Evolutionary conservation across 768 basidiomycete genomes (phyloP), one percentile per base, ranked within the genome.

Genomic region (Rhodotorula toruloides): DNA sequence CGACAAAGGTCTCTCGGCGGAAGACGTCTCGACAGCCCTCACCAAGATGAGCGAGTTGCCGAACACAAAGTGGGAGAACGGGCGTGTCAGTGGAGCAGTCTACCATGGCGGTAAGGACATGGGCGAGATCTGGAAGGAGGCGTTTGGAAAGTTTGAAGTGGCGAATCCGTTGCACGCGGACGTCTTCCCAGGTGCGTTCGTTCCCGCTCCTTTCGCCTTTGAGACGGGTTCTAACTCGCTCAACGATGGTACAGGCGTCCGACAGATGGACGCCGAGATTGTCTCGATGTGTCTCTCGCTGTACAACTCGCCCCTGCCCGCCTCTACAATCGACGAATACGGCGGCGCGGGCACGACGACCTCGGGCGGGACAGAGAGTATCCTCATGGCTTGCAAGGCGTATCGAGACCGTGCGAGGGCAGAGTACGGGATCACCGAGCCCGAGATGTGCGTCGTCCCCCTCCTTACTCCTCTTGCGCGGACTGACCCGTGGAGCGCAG

Each of bases 251-350:
- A 17, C 54, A 77, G 87, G 89, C 0, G 79, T 96, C 17, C 83
- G 94, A 54, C 92, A 94, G 79, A 99, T 99, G 94, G 94, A 99
- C 74, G 89, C 91, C 22, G 93, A 97, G 74, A 63, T 74, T 40
- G 55, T 75, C 47, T 67, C 70, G 36, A 75, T 75, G 70, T 72
- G 68, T 19, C 68, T 74, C 19, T 48, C 63, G 59, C 80, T 81
- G 43, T 97, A 88, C 80, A 86, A 90, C 74, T 88, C 91, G 2
- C 59, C 61, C 5, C 60, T 62, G 0, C 66, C 70, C 12, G 43
- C 54, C 2, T 56, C 54, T 7, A 54, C 58, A 1, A 34, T 67
- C 55, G 65, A 67, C 49, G 34, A 53, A 37, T 8, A 40, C 4
- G 79, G 83, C 54, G 91, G 91, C 22, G 90, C 91, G 17, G 94